Evolutionary conservation across 331 rosid species (phyloP).

Genomic region (Arachis monticola): DNA sequence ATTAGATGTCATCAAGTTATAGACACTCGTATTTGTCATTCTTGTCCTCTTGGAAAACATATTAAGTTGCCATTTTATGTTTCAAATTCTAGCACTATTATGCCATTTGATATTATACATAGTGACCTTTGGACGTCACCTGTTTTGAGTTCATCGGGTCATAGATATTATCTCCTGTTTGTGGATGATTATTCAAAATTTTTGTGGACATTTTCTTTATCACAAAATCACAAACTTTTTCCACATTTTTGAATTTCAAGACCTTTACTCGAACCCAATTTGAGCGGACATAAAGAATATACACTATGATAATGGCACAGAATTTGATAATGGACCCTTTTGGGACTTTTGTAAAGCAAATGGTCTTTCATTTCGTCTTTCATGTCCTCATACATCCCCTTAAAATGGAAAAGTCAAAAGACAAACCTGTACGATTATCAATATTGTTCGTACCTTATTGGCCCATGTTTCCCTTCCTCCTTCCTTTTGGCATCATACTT

Average conservation of each 20-base stretch:
- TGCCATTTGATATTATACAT: too few relatives aligned
- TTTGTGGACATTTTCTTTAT: conserved; percentile 5
- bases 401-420: too few relatives aligned
- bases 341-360: neutral
- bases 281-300: neutral
- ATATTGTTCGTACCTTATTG: too few relatives aligned
- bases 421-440: too few relatives aligned
- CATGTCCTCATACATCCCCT: too few relatives aligned
- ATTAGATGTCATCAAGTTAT: too few relatives aligned
- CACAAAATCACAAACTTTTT: neutral
- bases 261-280: neutral
- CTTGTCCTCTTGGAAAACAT: neutral
- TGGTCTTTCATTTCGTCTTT: neutral
- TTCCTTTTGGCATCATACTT: neutral
- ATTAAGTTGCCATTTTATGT: neutral
- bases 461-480: neutral
- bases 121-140: too few relatives aligned
- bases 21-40: neutral
- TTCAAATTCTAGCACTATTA: neutral
- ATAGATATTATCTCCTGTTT: too few relatives aligned
- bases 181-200: neutral
- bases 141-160: neutral
- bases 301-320: conserved; percentile 3
- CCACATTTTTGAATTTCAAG: neutral
- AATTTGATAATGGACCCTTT: conserved; percentile 8